Base-by-base conservation (phyloP, 2,329 filamentous ascomycete genomes). In the Cladophialophora exuberans region DNA sequence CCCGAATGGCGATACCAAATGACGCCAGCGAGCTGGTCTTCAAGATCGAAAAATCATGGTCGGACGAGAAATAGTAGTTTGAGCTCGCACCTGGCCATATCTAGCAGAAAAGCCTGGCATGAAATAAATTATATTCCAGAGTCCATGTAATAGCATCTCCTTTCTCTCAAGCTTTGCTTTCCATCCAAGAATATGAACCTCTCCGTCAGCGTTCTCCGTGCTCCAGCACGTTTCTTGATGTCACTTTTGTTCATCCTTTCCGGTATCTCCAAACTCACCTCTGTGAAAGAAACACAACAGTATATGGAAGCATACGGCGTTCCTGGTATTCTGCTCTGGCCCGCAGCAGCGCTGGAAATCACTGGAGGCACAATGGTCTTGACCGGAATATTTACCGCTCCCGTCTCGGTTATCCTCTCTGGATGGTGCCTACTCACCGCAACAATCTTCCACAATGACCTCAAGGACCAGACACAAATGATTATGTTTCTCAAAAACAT, bases 401-500 rank as follows among this genome's bases (percentile, higher is more conserved):
- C 39, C 4, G 10, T 42, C 18, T 42, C 39, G 5, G 11, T 26
- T 22, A 15, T 42, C 9, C 39, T 42, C 22, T 42, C 39, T 13
- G 22, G 7, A 42, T 42, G 39, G 39, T 42, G 39, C 22, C 22
- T 42, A 6, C 39, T 42, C 18, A 42, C 39, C 10, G 39, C 39
- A 22, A n/a, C 39, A 22, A 42, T 42, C 22, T 42, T 42, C 39
- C 39, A 42, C 39, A 42, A 13, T 9, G 39, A 42, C 18, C 22
- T 42, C 22, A 5, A 22, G 39, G 39, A 42, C 22, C 39, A 42
- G 39, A 42, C 22, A 23, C 39, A 42, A 25, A 25, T 42, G 22
- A 42, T 42, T 22, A 42, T 42, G 39, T 42, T 42, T 42, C 39
- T 42, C 6, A 42, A 42, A 13, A 42, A 42, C 39, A 42, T 42